A percentile compares a stretch with the other conserved stretches of the same genome.
These are phyloP conservation scores for Serendipita sp. DNA, from an alignment of 768 basidiomycete genomes.

Conservation along the genomic window DNA sequence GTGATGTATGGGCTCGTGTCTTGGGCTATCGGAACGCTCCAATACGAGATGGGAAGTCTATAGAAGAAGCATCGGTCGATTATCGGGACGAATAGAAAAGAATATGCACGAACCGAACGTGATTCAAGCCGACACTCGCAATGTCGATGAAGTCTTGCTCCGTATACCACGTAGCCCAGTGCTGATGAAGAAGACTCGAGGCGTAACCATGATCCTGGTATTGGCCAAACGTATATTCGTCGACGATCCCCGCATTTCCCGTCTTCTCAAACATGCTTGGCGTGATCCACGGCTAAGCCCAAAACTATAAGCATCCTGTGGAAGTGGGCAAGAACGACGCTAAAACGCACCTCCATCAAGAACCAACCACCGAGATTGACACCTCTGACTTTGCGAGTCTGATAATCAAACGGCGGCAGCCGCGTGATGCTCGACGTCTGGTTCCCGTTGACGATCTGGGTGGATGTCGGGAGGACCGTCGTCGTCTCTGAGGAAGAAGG, in stretches of 20 bases:
- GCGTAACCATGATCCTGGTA: slow-evolving; percentile 32
- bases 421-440: background rate
- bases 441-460: background rate
- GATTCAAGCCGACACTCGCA: slow-evolving; percentile 48
- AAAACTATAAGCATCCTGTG: background rate
- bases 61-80: background rate
- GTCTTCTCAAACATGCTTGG: slow-evolving; percentile 56
- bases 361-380: slow-evolving; percentile 53
- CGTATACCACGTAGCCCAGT: slow-evolving; percentile 34
- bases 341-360: slow-evolving; percentile 29
- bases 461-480: background rate
- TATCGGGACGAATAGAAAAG: background rate
- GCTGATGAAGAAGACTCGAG: slow-evolving; percentile 29
- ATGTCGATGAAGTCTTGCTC: slow-evolving; percentile 50
- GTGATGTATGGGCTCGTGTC: slow-evolving; percentile 41
- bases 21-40: slow-evolving; percentile 56
- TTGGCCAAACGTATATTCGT: slow-evolving; percentile 48
- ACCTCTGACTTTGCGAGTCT: slow-evolving; percentile 33
- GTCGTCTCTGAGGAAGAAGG: background rate
- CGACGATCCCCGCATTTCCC: slow-evolving; percentile 37
- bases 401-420: slow-evolving; percentile 28
- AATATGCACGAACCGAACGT: slow-evolving; percentile 39
- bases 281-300: slow-evolving; percentile 56
- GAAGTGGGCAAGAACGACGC: background rate
- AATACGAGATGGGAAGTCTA: slow-evolving; percentile 60